Evolutionary conservation across 2,329 filamentous ascomycete genomes (phyloP), one percentile per base, ranked within the genome.

Genomic region (Penicillium expansum): DNA sequence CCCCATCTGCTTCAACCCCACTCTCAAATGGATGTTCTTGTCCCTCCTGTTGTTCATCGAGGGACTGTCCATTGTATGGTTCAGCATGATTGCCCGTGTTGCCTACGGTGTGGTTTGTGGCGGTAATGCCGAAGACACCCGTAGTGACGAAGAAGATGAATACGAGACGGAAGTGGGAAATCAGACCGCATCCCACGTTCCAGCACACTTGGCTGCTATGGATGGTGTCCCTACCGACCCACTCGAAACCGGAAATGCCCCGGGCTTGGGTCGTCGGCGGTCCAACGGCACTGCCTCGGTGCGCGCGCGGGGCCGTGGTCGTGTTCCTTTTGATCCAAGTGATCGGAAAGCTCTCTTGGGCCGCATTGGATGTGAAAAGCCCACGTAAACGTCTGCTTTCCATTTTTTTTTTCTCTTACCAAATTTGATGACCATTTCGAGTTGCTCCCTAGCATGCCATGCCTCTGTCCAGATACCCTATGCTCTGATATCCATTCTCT

Each of bases 61-160:
- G 74, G 79, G 82, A 22, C 83, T 99, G 52, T 92, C 90, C 32
- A 78, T 96, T 35, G 82, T 90, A 60, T 97, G 94, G 94, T 96
- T 97, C 69, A 82, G 80, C 60, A 89, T 96, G 86, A 96, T 97
- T 64, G 76, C 92, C 38, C 85, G 86, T 56, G 90, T 99, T 2
- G 92, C 92, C 22, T 82, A 89, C 60, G 87, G 88, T 59, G 92
- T 97, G 6, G 71, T 97, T 35, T 83, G 82, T 49, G 71, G 69
- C 18, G 92, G 93, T 32, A 84, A 85, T 32, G 92, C 93, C 5
- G 92, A 97, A 62, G 94, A 99, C 69, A 83, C 86, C 18, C 86
- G 94, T 55, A 96, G 91, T 61, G 93, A 97, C 65, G 88, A 79
- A 6, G 90, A 87, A 22, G 86, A 83, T 3, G 85, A 85, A 24